phyloP scores from a whole-genome alignment of 768 basidiomycete genomes.

The Hericium rajendrae region DNA sequence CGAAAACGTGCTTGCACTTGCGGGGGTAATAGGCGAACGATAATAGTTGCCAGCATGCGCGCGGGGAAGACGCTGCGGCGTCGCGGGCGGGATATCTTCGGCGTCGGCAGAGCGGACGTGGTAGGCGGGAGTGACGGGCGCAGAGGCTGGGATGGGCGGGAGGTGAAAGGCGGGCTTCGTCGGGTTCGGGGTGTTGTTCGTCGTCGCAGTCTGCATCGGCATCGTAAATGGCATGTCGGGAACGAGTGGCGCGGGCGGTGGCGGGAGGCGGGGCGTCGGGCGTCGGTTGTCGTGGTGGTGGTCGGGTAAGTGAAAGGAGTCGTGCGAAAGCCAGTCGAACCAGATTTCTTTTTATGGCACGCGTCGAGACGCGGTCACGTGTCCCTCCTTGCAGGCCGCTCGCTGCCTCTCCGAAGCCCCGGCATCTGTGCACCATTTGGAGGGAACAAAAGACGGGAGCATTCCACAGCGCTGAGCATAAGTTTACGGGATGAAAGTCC shows the following conservation, averaged over 20 bases:
- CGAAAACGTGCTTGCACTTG: constrained; percentile 37
- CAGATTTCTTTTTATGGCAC: constrained; percentile 12
- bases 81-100: constrained; percentile 36
- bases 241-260: not conserved
- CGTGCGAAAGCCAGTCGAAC: constrained; percentile 10
- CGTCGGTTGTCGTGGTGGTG: constrained; percentile 8
- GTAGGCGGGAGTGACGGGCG: constrained; percentile 34
- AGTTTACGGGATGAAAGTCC: too few relatives aligned
- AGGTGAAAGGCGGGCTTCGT: constrained; percentile 5
- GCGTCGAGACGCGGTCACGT: constrained; percentile 18
- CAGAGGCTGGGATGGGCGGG: constrained; percentile 27
- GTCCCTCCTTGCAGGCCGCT: not conserved
- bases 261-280: constrained; percentile 3
- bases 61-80: constrained; percentile 53
- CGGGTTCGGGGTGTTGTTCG: constrained; percentile 10
- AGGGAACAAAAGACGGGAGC: not conserved
- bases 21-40: constrained; percentile 54
- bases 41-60: constrained; percentile 18
- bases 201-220: constrained; percentile 2
- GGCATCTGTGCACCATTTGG: not conserved
- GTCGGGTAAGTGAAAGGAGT: not conserved
- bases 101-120: constrained; percentile 26
- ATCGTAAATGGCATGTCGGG: not conserved
- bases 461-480: too few relatives aligned
- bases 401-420: not conserved